Conservation (phyloP, 345 rosid genomes). For the Sonneratia alba region DNA sequence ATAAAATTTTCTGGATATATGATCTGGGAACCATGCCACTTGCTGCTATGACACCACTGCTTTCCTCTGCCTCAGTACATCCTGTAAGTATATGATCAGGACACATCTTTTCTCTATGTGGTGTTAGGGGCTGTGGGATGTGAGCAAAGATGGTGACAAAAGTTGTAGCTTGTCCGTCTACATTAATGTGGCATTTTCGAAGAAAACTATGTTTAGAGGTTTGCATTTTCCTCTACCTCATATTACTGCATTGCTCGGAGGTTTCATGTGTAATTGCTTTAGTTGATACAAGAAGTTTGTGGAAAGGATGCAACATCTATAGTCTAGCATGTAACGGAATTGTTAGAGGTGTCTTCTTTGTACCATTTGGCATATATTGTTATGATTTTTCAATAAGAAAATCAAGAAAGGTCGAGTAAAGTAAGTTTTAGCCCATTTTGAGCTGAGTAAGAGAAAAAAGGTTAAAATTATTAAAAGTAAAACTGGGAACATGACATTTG, state of each 20-base stretch:
- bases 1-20: no score
- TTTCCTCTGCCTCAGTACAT: no score
- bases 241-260: background rate
- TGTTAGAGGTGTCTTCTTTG: background rate
- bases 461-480: background rate
- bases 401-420: no score
- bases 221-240: slow-evolving; percentile 11
- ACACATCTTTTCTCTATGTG: background rate
- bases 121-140: slow-evolving; percentile 74
- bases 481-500: background rate
- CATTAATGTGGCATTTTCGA: slow-evolving; percentile 71
- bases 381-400: background rate
- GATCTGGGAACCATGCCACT: no score
- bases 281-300: background rate
- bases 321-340: background rate
- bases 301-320: background rate
- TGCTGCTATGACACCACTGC: no score
- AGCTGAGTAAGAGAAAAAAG: background rate
- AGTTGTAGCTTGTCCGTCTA: slow-evolving; percentile 57
- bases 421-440: background rate
- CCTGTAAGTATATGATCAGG: no score
- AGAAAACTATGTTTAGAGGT: slow-evolving; percentile 94
- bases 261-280: background rate
- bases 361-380: background rate
- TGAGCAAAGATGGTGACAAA: slow-evolving; percentile 47